phyloP scores from a whole-genome alignment of 1,284 basidiomycete genomes.

The Naganishia sp. region DNA sequence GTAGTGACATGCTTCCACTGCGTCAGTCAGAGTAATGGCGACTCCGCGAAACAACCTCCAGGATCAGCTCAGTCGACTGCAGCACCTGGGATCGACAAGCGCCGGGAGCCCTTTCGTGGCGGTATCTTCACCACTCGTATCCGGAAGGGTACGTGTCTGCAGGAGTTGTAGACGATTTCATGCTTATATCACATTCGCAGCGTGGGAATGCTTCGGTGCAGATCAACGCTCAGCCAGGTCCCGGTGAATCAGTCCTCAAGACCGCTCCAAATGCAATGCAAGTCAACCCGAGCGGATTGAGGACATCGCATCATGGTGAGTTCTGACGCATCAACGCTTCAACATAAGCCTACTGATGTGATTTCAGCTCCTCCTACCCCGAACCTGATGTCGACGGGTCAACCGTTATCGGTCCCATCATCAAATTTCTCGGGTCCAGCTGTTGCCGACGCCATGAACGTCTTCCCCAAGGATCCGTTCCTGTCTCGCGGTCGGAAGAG shows the following conservation, averaged over 20 bases:
- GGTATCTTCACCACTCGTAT: constrained; percentile 14
- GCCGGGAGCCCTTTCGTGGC: constrained; percentile 18
- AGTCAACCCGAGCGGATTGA: background rate
- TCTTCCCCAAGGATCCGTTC: background rate
- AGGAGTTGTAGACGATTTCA: background rate
- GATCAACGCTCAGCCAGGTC: background rate
- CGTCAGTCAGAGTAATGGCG: constrained; percentile 15
- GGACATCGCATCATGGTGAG: constrained; percentile 1
- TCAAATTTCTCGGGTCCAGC: background rate
- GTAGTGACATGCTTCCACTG: background rate
- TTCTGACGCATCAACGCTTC: background rate
- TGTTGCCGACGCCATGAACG: background rate
- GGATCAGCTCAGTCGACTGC: constrained; percentile 30
- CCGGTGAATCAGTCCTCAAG: background rate
- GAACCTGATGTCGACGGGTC: constrained; percentile 7
- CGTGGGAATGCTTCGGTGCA: constrained; percentile 4
- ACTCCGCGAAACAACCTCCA: constrained; percentile 32
- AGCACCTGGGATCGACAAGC: constrained; percentile 4
- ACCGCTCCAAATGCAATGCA: background rate
- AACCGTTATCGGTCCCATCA: constrained; percentile 10
- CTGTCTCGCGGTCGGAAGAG: constrained; percentile 25
- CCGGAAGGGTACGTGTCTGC: constrained; percentile 5
- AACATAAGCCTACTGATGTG: background rate
- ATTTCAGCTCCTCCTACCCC: background rate
- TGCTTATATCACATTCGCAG: background rate